Evolutionary conservation across 2,329 filamentous ascomycete species (phyloP).

Genomic region (Ciborinia camelliae): DNA sequence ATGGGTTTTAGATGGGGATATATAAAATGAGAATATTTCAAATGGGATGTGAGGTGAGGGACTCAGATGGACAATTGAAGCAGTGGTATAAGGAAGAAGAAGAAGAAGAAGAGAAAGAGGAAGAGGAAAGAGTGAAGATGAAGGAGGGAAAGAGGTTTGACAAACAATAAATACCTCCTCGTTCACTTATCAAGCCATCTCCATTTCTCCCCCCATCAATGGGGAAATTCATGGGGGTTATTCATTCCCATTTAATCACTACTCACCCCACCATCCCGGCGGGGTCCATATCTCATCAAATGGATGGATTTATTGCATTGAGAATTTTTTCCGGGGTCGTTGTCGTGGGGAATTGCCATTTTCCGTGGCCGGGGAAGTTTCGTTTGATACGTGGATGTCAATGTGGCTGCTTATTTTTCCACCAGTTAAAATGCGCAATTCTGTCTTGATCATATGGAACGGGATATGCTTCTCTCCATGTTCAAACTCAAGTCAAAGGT

Average conservation of each 20-base stretch:
- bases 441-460: background rate
- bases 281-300: background rate
- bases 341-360: background rate
- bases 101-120: background rate
- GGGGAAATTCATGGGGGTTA: background rate
- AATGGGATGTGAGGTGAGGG: background rate
- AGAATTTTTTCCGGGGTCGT: background rate
- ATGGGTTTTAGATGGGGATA: background rate
- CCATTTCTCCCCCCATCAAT: background rate
- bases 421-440: conserved; percentile 4
- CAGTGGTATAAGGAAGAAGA: conserved; percentile 3
- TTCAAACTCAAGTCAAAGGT: background rate
- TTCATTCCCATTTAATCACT: background rate
- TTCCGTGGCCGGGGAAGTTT: background rate
- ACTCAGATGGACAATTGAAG: background rate
- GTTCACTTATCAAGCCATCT: background rate
- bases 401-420: conserved; percentile 15
- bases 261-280: background rate
- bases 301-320: background rate
- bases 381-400: conserved; percentile 12
- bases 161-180: conserved; percentile 10
- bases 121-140: background rate
- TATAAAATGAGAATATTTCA: background rate
- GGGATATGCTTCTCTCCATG: background rate
- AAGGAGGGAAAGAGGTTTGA: background rate